Evolutionary conservation across 306 rosid species (phyloP).

Genomic region (Vigna nakashimae): DNA sequence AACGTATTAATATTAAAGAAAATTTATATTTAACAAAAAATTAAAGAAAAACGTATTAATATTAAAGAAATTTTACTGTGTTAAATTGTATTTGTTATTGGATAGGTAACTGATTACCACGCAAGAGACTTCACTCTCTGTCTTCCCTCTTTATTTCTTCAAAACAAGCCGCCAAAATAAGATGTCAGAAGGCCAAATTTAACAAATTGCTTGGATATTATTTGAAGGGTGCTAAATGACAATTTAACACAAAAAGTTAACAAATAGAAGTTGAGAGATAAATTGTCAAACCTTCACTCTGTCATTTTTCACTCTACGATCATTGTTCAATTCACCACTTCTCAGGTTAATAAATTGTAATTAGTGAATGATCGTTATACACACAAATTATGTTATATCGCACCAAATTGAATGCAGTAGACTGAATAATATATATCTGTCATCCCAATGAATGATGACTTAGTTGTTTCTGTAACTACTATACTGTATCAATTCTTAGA

Average conservation of each 20-base stretch:
- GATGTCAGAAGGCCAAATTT: background rate
- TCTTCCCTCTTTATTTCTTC: no score
- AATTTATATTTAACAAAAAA: no score
- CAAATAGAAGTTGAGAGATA: background rate
- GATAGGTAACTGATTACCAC: no score
- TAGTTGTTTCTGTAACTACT: background rate
- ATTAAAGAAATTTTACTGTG: no score
- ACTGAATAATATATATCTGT: background rate
- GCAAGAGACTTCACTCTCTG: no score
- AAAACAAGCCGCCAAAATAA: background rate
- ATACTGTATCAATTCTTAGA: background rate
- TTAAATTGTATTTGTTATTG: no score
- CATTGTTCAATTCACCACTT: background rate
- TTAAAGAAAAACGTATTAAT: no score
- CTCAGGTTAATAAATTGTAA: background rate
- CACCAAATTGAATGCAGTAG: background rate
- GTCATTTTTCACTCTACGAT: background rate
- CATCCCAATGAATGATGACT: background rate
- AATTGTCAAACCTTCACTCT: background rate
- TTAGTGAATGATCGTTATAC: background rate
- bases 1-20: no score
- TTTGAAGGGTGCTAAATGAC: background rate
- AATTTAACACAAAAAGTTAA: background rate
- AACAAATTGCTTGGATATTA: background rate
- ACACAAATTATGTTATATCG: background rate